Base-by-base conservation (phyloP, 1,284 basidiomycete genomes). In the Puccinia hordei region DNA sequence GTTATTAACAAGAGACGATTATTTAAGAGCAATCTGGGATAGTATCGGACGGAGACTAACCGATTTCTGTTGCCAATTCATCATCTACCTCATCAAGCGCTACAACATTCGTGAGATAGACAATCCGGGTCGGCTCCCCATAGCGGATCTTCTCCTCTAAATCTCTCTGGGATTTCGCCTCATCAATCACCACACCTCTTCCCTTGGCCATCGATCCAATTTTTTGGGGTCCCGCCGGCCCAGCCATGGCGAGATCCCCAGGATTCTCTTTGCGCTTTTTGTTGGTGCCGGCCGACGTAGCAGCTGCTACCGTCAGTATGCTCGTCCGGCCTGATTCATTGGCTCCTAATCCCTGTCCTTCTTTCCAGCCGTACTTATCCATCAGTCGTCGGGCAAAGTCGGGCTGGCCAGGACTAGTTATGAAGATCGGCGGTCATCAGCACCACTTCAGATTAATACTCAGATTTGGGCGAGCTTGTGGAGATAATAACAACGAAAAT, bases 361-460 rank as follows among this genome's bases (percentile, higher is more conserved):
- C 92, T 84, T 92, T 92, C 86, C 97, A 94, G 0, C 95, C 95
- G 92, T 92, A 96, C 87, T 94, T 95, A 6, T 92, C 91, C 93
- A 94, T 94, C 81, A 93, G 85, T 35, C 91, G 90, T 17, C 90
- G 90, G 24, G 92, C 92, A 83, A 94, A 93, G 10, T 89, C 89
- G 76, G 90, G 89, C 0, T 90, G 79, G 30, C 78, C 78, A 13
- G 78, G 78, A 27, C 78, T 80, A 65, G 1, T 33, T 49, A 22
- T 5, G 49, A 66, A 73, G 33, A 15, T 49, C 46, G 59, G n/a
- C 22, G 17, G 24, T 5, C 44, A 66, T 66, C 41, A 44, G 59
- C 5, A 2, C 30, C 19, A 24, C 22, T 27, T 9, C 22, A 35
- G 33, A 1, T 15, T 5, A 9, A 17, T 30, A 19, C 5, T 19